A percentile compares a stretch with the other conserved stretches of the same genome.
Evolutionary conservation across 129 eudicot genomes (phyloP).

Genomic region (Gnaphalium uliginosum): DNA sequence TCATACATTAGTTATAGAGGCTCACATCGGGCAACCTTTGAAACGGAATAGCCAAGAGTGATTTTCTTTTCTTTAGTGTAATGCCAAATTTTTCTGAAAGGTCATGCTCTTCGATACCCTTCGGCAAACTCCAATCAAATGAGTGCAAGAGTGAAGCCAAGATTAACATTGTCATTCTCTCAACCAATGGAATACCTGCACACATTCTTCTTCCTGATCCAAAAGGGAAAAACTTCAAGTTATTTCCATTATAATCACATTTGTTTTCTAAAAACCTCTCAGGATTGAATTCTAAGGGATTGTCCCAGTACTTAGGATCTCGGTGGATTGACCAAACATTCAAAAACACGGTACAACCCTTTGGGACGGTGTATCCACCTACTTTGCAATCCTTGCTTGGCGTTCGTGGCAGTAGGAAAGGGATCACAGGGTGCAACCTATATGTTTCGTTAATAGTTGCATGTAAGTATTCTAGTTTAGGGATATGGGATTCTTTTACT

Average conservation of each 20-base stretch:
- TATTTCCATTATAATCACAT: background rate
- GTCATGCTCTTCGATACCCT: no score
- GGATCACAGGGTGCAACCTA: background rate
- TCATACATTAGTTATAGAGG: no score
- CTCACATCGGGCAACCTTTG: no score
- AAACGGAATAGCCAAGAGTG: no score
- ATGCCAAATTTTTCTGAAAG: no score
- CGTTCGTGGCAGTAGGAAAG: no score
- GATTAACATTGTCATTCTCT: background rate
- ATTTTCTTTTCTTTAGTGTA: no score
- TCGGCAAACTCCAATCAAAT: background rate
- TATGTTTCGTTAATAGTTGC: background rate
- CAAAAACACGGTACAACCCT: background rate
- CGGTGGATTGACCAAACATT: background rate
- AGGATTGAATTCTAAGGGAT: background rate
- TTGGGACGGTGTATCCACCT: background rate
- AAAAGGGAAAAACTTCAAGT: background rate
- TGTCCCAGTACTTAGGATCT: background rate
- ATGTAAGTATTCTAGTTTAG: background rate
- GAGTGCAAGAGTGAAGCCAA: slow-evolving; percentile 1
- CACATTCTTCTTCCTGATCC: background rate
- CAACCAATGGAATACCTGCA: background rate
- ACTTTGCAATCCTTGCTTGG: background rate
- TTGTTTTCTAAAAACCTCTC: background rate
- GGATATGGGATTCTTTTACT: background rate